A percentile compares a stretch with the other conserved stretches of the same genome.
Evolutionary conservation across 768 basidiomycete genomes (phyloP).

Genomic region (Mycena alexandri): DNA sequence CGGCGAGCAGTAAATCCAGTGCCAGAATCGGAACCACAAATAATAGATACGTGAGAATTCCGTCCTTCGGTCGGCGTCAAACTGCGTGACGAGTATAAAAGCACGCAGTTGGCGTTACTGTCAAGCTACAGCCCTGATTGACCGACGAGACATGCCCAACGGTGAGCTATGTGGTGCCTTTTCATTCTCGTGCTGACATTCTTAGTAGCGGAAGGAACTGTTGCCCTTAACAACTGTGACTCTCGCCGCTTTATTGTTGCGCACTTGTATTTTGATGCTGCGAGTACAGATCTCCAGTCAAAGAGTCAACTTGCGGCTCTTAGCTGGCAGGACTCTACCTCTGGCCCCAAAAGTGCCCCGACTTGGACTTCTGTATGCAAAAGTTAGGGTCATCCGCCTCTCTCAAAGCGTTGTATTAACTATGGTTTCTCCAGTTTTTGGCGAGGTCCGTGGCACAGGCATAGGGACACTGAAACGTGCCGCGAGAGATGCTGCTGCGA

Average conservation of each 20-base stretch:
- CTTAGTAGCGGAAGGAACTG: conserved; percentile 37
- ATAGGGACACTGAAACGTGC: conserved; percentile 64
- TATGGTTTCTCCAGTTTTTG: conserved; percentile 58
- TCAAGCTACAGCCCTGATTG: conserved; percentile 6
- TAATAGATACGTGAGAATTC: conserved; percentile 25
- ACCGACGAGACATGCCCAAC: conserved; percentile 23
- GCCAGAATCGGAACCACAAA: conserved; percentile 11
- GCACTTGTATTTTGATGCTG: conserved; percentile 10
- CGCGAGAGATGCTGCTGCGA: conserved; percentile 62
- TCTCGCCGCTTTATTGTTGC: conserved; percentile 4
- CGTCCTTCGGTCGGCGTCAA: conserved; percentile 14
- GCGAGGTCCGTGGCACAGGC: conserved; percentile 61
- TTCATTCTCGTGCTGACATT: conserved; percentile 13
- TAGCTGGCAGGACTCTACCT: conserved; percentile 65
- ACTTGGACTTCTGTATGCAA: conserved; percentile 72
- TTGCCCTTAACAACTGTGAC: conserved; percentile 59
- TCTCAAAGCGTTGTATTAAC: conserved; percentile 23
- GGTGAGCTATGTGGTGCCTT: conserved; percentile 15
- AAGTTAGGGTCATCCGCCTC: conserved; percentile 53
- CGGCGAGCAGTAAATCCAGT: not conserved
- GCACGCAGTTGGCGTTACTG: not conserved
- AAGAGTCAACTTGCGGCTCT: conserved; percentile 56
- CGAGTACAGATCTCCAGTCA: conserved; percentile 65
- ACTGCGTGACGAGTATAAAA: conserved; percentile 20
- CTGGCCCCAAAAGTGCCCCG: conserved; percentile 60